phyloP scores from a whole-genome alignment of 441 rosid species.

The Aleurites moluccanus region DNA sequence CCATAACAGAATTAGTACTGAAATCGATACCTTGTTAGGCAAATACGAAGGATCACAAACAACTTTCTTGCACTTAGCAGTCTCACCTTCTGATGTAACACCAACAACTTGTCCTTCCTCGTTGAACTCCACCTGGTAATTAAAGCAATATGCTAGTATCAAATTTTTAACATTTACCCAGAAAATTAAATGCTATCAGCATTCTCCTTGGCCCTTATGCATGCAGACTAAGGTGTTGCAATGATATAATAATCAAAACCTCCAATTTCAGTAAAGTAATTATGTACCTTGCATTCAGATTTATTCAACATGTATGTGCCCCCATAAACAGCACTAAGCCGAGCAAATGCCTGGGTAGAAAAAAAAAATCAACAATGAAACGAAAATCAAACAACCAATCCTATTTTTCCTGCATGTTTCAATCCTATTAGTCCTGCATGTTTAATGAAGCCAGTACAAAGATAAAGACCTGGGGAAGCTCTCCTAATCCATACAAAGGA shows the following conservation, averaged over 20 bases:
- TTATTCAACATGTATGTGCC: slow-evolving; percentile 93
- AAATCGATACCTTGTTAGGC: slow-evolving; percentile 55
- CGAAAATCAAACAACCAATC: not conserved
- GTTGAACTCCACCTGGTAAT: slow-evolving; percentile 67
- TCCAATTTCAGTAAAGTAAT: slow-evolving; percentile 9
- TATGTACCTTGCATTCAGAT: slow-evolving; percentile 78
- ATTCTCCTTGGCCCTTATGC: not conserved
- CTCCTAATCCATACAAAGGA: slow-evolving; percentile 86
- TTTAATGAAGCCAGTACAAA: too few species aligned
- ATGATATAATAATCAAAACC: not conserved
- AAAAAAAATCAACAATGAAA: slow-evolving; percentile 10
- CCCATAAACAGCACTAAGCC: slow-evolving; percentile 93
- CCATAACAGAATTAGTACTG: not conserved
- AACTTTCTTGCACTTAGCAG: slow-evolving; percentile 86
- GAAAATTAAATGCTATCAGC: not conserved
- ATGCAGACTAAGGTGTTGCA: slow-evolving; percentile 1
- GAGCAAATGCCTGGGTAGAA: slow-evolving; percentile 74
- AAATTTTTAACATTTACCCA: not conserved
- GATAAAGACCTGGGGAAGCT: slow-evolving; percentile 77
- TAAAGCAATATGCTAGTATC: slow-evolving; percentile 18
- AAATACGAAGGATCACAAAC: slow-evolving; percentile 93
- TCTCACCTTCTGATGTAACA: slow-evolving; percentile 94
- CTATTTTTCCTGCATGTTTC: not conserved
- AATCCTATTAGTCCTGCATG: too few species aligned
- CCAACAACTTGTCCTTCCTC: slow-evolving; percentile 73